Evolutionary conservation across 768 basidiomycete species (phyloP).

Genomic region (Serpula lacrymans): DNA sequence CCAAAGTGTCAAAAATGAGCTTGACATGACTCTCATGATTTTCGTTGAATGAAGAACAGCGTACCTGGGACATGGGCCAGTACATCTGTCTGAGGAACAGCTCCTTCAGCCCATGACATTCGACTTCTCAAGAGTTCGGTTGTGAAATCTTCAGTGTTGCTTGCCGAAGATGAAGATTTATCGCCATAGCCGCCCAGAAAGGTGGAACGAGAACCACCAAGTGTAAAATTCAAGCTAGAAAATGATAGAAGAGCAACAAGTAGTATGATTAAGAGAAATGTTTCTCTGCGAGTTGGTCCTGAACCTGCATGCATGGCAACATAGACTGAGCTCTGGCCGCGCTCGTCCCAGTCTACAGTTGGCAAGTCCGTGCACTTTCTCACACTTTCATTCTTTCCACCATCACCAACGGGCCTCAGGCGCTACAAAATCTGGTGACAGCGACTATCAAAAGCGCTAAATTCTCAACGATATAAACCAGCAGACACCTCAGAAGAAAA

Average conservation of each 20-base stretch:
- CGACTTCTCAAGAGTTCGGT: conserved; percentile 28
- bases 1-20: not conserved
- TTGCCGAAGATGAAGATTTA: conserved; percentile 5
- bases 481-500: too few species aligned
- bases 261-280: conserved; percentile 46
- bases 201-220: conserved; percentile 6
- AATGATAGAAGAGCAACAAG: conserved; percentile 47
- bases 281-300: conserved; percentile 55
- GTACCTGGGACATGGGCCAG: conserved; percentile 75
- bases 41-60: conserved; percentile 14
- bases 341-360: too few species aligned
- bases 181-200: conserved; percentile 10
- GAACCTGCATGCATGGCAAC: too few species aligned
- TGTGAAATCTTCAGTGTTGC: conserved; percentile 14
- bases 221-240: conserved; percentile 20
- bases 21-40: too few species aligned
- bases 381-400: too few species aligned
- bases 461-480: too few species aligned
- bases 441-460: too few species aligned
- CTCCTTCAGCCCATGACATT: conserved; percentile 36
- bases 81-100: conserved; percentile 59
- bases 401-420: too few species aligned
- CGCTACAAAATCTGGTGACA: too few species aligned
- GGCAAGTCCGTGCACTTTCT: too few species aligned
- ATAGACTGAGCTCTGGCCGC: too few species aligned